A percentile compares a stretch with the other conserved stretches of the same genome.
Evolutionary conservation across 1,139 yeast species (phyloP).

Genomic region (Saccharomyces pastorianus): DNA sequence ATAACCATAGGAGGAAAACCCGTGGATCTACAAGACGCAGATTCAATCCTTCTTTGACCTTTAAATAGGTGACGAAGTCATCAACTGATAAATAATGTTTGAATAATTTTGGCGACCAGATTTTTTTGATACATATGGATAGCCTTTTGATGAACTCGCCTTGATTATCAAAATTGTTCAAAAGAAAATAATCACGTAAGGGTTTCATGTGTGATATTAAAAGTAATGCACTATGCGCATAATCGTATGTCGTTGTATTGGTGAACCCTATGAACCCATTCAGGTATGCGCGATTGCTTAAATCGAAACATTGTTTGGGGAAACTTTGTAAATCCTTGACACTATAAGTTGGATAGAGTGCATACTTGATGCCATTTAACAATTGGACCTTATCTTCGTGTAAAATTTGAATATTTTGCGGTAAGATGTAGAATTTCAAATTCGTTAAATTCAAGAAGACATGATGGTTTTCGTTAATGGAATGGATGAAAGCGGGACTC

Average conservation of each 20-base stretch:
- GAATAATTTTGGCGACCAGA: constrained; percentile 58
- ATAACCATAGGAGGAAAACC: constrained; percentile 49
- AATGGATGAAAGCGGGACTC: constrained; percentile 63
- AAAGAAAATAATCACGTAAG: constrained; percentile 42
- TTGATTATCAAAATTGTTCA: constrained; percentile 23
- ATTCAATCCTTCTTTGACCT: constrained; percentile 37
- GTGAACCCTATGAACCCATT: constrained; percentile 65
- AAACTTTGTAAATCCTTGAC: constrained; percentile 28
- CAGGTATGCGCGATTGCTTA: constrained; percentile 39
- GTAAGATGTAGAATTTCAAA: constrained; percentile 47
- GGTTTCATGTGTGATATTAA: not conserved
- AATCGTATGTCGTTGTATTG: constrained; percentile 23
- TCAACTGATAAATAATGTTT: constrained; percentile 60
- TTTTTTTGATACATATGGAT: constrained; percentile 43
- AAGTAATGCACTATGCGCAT: not conserved
- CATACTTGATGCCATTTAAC: constrained; percentile 45
- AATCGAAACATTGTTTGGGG: constrained; percentile 34
- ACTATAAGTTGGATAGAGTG: constrained; percentile 47
- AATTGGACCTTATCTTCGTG: constrained; percentile 6
- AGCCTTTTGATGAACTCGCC: constrained; percentile 34
- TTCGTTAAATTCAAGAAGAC: constrained; percentile 50
- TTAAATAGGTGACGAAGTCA: constrained; percentile 47
- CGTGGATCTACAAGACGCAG: constrained; percentile 46
- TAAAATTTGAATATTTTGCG: constrained; percentile 36
- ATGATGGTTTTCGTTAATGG: constrained; percentile 56